phyloP scores from a whole-genome alignment of 345 rosid genomes.

The Limnanthes douglasii region DNA sequence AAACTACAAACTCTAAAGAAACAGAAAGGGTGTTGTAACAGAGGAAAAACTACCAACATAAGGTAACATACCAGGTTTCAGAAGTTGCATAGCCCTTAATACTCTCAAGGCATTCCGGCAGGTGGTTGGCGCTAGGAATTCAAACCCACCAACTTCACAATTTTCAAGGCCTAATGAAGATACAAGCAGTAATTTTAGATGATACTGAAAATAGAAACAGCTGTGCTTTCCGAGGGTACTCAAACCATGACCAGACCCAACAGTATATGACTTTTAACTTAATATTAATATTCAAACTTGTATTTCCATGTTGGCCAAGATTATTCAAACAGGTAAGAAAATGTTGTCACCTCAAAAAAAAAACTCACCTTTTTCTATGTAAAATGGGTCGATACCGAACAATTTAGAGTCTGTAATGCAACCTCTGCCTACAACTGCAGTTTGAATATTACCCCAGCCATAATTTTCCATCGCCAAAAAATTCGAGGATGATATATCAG shows the following conservation, averaged over 20 bases:
- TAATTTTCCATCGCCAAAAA: slow-evolving; percentile 53
- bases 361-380: slow-evolving; percentile 62
- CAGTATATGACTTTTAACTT: too few relatives aligned
- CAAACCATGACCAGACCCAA: neutral
- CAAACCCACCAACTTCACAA: slow-evolving; percentile 49
- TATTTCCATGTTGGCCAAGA: too few relatives aligned
- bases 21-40: neutral
- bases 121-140: slow-evolving; percentile 83
- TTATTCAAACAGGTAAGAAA: too few relatives aligned
- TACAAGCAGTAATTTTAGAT: neutral
- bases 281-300: too few relatives aligned
- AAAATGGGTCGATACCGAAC: slow-evolving; percentile 74
- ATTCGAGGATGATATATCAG: slow-evolving; percentile 9
- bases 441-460: slow-evolving; percentile 61
- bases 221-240: neutral
- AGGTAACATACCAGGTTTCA: slow-evolving; percentile 55
- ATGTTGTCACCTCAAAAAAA: neutral
- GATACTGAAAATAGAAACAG: neutral
- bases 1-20: neutral
- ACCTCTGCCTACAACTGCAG: slow-evolving; percentile 16
- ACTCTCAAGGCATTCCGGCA: slow-evolving; percentile 70
- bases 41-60: slow-evolving; percentile 1
- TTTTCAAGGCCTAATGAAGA: slow-evolving; percentile 26
- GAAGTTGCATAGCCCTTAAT: slow-evolving; percentile 89
- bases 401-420: slow-evolving; percentile 26